These are phyloP conservation scores for Cichorium intybus DNA, from an alignment of 140 eudicot species.

Conservation along the genomic window DNA sequence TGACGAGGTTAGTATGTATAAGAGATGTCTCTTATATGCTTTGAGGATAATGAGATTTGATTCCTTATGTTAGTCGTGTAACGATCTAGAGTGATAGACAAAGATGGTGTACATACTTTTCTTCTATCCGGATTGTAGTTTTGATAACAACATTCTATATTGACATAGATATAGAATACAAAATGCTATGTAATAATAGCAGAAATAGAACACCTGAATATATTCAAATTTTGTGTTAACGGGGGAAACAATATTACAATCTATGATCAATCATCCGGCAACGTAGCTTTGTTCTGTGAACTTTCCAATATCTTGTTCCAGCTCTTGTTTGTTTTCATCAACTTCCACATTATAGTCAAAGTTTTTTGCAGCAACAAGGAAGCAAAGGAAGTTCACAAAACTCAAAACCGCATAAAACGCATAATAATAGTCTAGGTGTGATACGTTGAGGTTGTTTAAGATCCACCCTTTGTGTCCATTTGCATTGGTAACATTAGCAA, in stretches of 20 bases:
- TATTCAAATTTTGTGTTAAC: neutral
- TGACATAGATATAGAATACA: neutral
- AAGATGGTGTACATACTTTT: too few species aligned
- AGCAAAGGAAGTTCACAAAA: slow-evolving; percentile 49
- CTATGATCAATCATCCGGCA: neutral
- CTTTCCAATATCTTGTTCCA: slow-evolving; percentile 19
- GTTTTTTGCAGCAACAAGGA: slow-evolving; percentile 39
- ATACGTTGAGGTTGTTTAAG: slow-evolving; percentile 47
- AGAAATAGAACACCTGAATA: neutral
- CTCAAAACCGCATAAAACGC: slow-evolving; percentile 48
- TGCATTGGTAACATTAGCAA: slow-evolving; percentile 48
- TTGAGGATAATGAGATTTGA: too few species aligned
- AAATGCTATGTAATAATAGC: neutral
- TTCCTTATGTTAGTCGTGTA: too few species aligned
- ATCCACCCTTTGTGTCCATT: slow-evolving; percentile 63
- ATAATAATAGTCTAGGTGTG: slow-evolving; percentile 61
- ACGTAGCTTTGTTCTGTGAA: slow-evolving; percentile 26
- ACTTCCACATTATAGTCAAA: slow-evolving; percentile 42
- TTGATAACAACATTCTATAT: neutral
- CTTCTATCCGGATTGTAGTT: too few species aligned
- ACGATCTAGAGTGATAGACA: too few species aligned
- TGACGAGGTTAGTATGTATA: too few species aligned
- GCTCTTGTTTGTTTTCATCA: slow-evolving; percentile 19
- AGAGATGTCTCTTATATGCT: too few species aligned
- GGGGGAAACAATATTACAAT: slow-evolving; percentile 2